Evolutionary conservation across 1,139 yeast genomes (phyloP).

Genomic region (Suhomyces bokatorum): DNA sequence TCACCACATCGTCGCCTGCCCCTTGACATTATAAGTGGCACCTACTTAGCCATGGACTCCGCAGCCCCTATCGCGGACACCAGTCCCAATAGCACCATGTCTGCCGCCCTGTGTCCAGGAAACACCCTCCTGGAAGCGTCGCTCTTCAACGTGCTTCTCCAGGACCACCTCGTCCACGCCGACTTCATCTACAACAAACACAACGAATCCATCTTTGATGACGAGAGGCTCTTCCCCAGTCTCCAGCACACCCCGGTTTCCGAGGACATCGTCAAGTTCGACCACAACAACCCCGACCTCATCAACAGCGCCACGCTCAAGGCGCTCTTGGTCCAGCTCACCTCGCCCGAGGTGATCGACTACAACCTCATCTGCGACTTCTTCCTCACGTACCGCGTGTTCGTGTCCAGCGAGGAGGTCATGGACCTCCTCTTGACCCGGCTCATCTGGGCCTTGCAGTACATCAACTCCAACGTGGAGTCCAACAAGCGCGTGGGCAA

Average conservation of each 20-base stretch:
- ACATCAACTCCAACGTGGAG: slow-evolving; percentile 32
- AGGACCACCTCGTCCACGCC: slow-evolving; percentile 16
- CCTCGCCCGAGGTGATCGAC: slow-evolving; percentile 78
- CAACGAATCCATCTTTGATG: slow-evolving; percentile 45
- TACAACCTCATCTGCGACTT: slow-evolving; percentile 81
- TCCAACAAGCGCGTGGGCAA: slow-evolving; percentile 56
- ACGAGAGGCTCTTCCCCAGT: slow-evolving; percentile 37
- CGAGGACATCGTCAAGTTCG: slow-evolving; percentile 37
- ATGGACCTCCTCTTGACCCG: slow-evolving; percentile 64
- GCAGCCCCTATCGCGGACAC: slow-evolving; percentile 1
- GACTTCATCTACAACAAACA: slow-evolving; percentile 39
- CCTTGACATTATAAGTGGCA: neutral
- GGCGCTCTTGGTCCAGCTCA: slow-evolving; percentile 69
- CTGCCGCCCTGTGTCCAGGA: slow-evolving; percentile 2
- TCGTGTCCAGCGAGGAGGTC: slow-evolving; percentile 57
- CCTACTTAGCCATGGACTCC: slow-evolving; percentile 1
- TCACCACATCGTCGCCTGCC: neutral
- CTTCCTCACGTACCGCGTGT: slow-evolving; percentile 78
- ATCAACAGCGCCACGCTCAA: slow-evolving; percentile 44
- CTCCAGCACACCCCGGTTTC: slow-evolving; percentile 20
- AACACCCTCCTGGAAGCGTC: slow-evolving; percentile 6
- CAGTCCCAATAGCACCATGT: neutral
- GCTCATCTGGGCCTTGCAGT: slow-evolving; percentile 70
- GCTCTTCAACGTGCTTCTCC: slow-evolving; percentile 5
- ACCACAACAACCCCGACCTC: slow-evolving; percentile 32